Conservation (phyloP, 495 filamentous ascomycete species). For the Pseudotulostoma volvatum region DNA sequence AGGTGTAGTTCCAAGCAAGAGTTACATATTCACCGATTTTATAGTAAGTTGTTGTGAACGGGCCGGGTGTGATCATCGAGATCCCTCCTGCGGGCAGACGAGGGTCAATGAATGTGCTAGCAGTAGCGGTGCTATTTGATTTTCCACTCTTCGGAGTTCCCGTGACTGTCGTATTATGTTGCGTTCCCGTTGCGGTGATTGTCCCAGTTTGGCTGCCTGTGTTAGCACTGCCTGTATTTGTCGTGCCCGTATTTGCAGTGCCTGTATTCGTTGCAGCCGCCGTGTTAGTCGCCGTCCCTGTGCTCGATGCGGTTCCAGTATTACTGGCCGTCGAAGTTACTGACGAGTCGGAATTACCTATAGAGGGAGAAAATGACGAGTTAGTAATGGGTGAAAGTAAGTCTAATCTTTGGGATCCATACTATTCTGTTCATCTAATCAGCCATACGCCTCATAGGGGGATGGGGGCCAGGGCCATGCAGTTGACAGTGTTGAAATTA, state of each 20-base stretch:
- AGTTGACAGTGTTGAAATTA: neutral
- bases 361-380: too few species aligned
- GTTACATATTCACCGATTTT: slow-evolving; percentile 77
- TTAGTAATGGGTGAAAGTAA: too few species aligned
- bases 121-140: slow-evolving; percentile 28
- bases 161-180: slow-evolving; percentile 19
- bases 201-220: slow-evolving; percentile 13
- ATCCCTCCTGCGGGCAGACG: slow-evolving; percentile 54
- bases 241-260: slow-evolving; percentile 10
- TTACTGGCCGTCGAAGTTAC: slow-evolving; percentile 3
- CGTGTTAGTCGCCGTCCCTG: slow-evolving; percentile 1
- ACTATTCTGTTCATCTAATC: too few species aligned
- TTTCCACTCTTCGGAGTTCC: slow-evolving; percentile 11
- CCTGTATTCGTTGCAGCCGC: slow-evolving; percentile 3
- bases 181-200: slow-evolving; percentile 10
- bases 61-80: slow-evolving; percentile 61
- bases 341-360: too few species aligned
- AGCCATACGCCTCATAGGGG: too few species aligned
- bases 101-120: slow-evolving; percentile 26
- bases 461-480: neutral
- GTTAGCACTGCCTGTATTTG: slow-evolving; percentile 7
- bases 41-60: slow-evolving; percentile 54
- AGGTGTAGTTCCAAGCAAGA: slow-evolving; percentile 93
- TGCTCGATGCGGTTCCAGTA: slow-evolving; percentile 9
- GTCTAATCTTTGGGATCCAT: too few species aligned